Conservation (phyloP, 129 eudicot species). For the Chrysanthemum lavandulifolium region DNA sequence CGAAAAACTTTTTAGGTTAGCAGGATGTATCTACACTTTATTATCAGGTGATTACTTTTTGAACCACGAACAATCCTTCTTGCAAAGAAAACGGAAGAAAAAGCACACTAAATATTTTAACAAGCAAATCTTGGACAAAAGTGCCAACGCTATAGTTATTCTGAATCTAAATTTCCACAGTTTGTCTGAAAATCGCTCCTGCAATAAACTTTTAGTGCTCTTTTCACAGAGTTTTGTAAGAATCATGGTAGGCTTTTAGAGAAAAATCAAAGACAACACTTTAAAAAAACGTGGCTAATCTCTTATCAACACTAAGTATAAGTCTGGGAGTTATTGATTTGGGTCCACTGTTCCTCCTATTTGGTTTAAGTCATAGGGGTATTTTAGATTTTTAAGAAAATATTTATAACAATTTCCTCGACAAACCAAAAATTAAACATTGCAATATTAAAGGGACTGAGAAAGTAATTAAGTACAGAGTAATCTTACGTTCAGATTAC, state of each 20-base stretch:
- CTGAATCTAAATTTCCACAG: background rate
- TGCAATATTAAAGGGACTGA: conserved; percentile 1
- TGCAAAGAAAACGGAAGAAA: background rate
- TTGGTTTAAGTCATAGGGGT: background rate
- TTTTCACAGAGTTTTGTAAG: background rate
- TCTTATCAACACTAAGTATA: no score
- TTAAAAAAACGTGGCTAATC: background rate
- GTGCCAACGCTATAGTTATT: background rate
- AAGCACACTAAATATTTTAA: background rate
- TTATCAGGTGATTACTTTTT: conserved; percentile 4
- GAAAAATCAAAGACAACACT: background rate
- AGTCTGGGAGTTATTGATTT: background rate
- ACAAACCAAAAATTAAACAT: background rate
- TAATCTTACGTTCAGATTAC: background rate
- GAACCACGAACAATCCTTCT: background rate
- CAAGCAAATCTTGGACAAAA: background rate
- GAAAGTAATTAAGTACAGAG: background rate
- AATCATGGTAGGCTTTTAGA: background rate
- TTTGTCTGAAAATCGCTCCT: background rate
- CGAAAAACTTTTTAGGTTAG: background rate
- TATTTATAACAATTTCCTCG: background rate
- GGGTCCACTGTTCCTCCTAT: background rate
- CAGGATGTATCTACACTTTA: conserved; percentile 7
- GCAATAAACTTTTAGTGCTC: background rate
- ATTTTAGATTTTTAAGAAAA: background rate